Evolutionary conservation across 768 basidiomycete genomes (phyloP).

Genomic region (Kwoniella pini): DNA sequence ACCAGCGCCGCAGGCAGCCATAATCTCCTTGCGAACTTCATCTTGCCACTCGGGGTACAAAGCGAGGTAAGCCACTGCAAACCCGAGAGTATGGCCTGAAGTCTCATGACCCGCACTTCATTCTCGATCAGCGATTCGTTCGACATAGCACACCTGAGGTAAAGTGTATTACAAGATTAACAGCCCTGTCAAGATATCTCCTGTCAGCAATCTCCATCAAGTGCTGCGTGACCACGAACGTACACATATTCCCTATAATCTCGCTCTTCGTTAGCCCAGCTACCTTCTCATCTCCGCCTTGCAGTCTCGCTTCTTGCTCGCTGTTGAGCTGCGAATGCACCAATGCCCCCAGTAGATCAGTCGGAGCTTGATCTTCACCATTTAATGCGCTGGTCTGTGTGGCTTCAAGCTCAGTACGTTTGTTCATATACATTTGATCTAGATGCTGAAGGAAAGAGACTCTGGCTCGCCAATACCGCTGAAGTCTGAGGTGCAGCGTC

Average conservation of each 20-base stretch:
- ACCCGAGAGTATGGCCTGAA: conserved; percentile 42
- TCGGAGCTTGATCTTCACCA: conserved; percentile 19
- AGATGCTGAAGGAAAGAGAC: conserved; percentile 22
- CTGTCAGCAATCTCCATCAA: not conserved
- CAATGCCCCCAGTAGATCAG: conserved; percentile 31
- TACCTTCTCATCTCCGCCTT: conserved; percentile 9
- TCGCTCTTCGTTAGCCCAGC: conserved; percentile 39
- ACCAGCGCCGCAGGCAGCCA: conserved; percentile 23
- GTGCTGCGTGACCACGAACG: not conserved
- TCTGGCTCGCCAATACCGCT: conserved; percentile 22
- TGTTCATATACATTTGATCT: conserved; percentile 17
- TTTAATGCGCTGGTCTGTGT: not conserved
- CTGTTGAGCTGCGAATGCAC: conserved; percentile 33
- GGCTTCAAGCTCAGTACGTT: conserved; percentile 8
- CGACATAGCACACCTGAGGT: too few relatives aligned
- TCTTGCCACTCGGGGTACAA: conserved; percentile 48
- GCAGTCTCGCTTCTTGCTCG: conserved; percentile 20
- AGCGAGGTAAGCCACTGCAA: conserved; percentile 44
- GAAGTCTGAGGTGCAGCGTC: conserved; percentile 7
- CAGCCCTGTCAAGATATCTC: conserved; percentile 10
- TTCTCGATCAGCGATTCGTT: not conserved
- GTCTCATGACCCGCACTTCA: conserved; percentile 50
- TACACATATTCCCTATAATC: conserved; percentile 42
- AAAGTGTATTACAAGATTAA: conserved; percentile 34
- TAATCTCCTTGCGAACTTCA: conserved; percentile 35